Conservation (phyloP, 208 protist genomes). For the Trypanosoma vivax region DNA sequence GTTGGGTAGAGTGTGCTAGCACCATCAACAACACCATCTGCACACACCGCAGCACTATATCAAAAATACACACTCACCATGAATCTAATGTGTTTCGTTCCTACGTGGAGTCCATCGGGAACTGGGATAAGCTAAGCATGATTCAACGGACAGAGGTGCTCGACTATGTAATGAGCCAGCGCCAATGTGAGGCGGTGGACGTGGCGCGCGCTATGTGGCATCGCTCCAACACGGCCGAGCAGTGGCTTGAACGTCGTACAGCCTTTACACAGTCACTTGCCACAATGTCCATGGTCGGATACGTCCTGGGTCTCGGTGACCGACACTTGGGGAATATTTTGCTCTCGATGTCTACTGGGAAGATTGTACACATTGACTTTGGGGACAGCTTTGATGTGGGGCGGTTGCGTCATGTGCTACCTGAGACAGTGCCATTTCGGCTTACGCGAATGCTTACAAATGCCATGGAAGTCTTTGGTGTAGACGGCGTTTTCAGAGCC, state of each 20-base stretch:
- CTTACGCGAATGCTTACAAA: constrained; percentile 99
- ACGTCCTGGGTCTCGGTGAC: constrained; percentile 96
- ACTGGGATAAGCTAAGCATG: constrained; percentile 84
- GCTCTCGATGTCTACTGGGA: constrained; percentile 96
- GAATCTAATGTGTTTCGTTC: constrained; percentile 66
- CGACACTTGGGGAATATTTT: constrained; percentile 99
- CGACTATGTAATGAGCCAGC: constrained; percentile 96
- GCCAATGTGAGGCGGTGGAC: constrained; percentile 83
- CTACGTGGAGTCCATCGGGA: constrained; percentile 87
- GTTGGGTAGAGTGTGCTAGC: constrained; percentile 97
- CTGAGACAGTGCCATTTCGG: constrained; percentile 99
- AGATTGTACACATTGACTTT: constrained; percentile 99
- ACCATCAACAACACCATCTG: constrained; percentile 98
- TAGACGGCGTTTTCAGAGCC: constrained; percentile 98
- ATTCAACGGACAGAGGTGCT: constrained; percentile 96
- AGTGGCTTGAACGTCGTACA: constrained; percentile 97
- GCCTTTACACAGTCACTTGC: constrained; percentile 98
- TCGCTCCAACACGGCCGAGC: constrained; percentile 94
- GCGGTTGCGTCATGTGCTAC: constrained; percentile 96
- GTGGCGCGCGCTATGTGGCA: constrained; percentile 94
- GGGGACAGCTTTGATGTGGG: constrained; percentile 99
- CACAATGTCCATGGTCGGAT: constrained; percentile 98
- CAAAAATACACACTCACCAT: constrained; percentile 79
- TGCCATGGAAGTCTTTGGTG: constrained; percentile 99
- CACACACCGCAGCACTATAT: constrained; percentile 93